Evolutionary conservation across 148 eudicot genomes (phyloP).

Genomic region (Rhododendron simsii): DNA sequence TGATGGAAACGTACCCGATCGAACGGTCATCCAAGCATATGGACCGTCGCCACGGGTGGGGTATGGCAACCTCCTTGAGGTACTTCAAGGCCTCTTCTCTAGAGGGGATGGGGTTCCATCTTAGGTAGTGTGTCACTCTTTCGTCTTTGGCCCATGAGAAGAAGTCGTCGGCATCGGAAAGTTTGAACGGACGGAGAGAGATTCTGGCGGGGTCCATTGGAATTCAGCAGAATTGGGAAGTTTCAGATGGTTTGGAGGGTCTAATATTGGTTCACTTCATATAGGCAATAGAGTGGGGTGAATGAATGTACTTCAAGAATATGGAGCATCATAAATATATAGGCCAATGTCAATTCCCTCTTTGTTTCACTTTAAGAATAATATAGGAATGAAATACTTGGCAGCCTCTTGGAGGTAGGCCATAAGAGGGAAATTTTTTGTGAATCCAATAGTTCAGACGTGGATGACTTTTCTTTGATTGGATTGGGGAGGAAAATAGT

Average conservation of each 20-base stretch:
- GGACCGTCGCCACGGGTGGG: constrained; percentile 61
- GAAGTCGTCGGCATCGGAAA: constrained; percentile 53
- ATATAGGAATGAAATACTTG: too few relatives aligned
- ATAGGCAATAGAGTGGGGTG: not conserved
- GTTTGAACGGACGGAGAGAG: constrained; percentile 42
- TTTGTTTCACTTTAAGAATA: not conserved
- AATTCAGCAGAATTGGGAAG: not conserved
- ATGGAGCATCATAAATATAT: not conserved
- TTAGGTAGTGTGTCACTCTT: constrained; percentile 33
- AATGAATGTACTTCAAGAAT: not conserved
- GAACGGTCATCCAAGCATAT: constrained; percentile 48
- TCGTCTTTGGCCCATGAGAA: constrained; percentile 55
- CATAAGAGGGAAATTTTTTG: too few relatives aligned
- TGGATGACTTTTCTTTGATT: too few relatives aligned
- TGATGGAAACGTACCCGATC: constrained; percentile 42
- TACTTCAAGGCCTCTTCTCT: constrained; percentile 35
- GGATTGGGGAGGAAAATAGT: too few relatives aligned
- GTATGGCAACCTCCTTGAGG: constrained; percentile 41
- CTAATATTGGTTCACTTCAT: not conserved
- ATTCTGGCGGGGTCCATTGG: constrained; percentile 32
- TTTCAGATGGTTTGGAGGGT: not conserved
- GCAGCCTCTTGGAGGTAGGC: too few relatives aligned
- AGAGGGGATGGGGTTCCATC: constrained; percentile 40
- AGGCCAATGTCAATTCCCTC: not conserved
- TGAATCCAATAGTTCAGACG: too few relatives aligned